phyloP scores from a whole-genome alignment of 2,329 filamentous ascomycete species.

The Colletotrichum tamarilloi region DNA sequence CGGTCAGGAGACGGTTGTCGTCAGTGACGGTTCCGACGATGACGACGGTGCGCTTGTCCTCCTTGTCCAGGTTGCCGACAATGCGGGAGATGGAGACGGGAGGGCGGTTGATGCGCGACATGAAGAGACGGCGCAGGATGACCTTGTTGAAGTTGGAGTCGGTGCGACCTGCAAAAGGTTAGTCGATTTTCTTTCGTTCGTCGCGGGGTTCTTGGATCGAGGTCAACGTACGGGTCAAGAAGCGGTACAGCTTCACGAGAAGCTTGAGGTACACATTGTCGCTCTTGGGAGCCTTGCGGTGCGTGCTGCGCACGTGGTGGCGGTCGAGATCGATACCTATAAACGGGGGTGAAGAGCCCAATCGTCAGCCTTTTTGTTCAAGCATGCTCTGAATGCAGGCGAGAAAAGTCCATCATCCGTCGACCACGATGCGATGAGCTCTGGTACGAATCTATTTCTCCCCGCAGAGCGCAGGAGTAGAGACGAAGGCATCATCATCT shows the following conservation, averaged over 20 bases:
- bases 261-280: slow-evolving; percentile 98
- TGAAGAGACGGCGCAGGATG: slow-evolving; percentile 95
- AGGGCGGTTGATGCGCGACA: slow-evolving; percentile 98
- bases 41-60: slow-evolving; percentile 88
- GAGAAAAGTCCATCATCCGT: slow-evolving; percentile 39
- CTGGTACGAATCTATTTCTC: not conserved
- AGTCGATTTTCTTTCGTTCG: not conserved
- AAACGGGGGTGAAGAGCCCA: slow-evolving; percentile 52
- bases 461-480: slow-evolving; percentile 8
- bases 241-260: slow-evolving; percentile 98
- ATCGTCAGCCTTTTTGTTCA: slow-evolving; percentile 72
- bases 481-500: not conserved
- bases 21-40: slow-evolving; percentile 96
- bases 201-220: not conserved
- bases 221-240: slow-evolving; percentile 84
- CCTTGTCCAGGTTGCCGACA: slow-evolving; percentile 74
- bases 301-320: slow-evolving; percentile 77
- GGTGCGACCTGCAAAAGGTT: slow-evolving; percentile 77
- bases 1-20: slow-evolving; percentile 90
- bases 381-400: slow-evolving; percentile 68
- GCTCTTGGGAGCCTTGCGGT: slow-evolving; percentile 97
- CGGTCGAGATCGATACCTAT: slow-evolving; percentile 79
- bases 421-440: not conserved
- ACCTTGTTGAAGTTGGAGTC: slow-evolving; percentile 99
- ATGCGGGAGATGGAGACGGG: slow-evolving; percentile 96